These are phyloP conservation scores for Fusarium sp. DNA, from an alignment of 2,329 filamentous ascomycete species.

Conservation along the genomic window DNA sequence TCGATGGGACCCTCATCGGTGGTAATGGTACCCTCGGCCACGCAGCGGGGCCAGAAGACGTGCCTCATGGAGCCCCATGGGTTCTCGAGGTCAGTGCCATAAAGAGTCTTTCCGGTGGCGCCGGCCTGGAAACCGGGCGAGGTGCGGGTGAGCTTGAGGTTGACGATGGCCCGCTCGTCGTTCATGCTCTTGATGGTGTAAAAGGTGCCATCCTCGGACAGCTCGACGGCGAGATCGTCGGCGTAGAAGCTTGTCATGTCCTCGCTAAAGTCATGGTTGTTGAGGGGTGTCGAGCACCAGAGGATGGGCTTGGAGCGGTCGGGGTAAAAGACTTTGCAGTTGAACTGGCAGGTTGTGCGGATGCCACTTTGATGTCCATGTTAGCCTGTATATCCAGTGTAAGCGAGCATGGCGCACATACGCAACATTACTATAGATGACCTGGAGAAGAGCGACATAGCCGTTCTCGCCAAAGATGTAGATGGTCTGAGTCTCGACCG, in stretches of 20 bases:
- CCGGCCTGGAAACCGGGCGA: conserved; percentile 86
- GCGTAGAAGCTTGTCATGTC: conserved; percentile 85
- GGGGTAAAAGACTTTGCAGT: conserved; percentile 86
- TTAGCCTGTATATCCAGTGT: conserved; percentile 15
- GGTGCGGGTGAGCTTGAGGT: conserved; percentile 78
- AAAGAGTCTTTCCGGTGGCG: conserved; percentile 82
- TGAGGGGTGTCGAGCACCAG: conserved; percentile 83
- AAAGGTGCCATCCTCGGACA: conserved; percentile 80
- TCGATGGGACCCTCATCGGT: conserved; percentile 83
- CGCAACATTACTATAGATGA: conserved; percentile 98
- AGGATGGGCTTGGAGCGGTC: conserved; percentile 75
- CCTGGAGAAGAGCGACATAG: conserved; percentile 78
- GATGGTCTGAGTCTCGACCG: conserved; percentile 94
- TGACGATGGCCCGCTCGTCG: conserved; percentile 81
- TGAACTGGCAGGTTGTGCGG: conserved; percentile 91
- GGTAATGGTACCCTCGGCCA: conserved; percentile 80
- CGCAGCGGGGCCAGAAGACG: conserved; percentile 90
- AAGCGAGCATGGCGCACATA: conserved; percentile 56
- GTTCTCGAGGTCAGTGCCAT: conserved; percentile 81
- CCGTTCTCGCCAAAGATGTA: conserved; percentile 86
- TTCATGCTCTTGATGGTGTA: conserved; percentile 92
- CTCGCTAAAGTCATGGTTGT: conserved; percentile 82
- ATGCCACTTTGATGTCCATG: conserved; percentile 69
- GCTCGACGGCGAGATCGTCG: conserved; percentile 81
- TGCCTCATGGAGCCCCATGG: conserved; percentile 96